Percentiles rank a stretch among this genome's conserved stretches.
Evolutionary conservation across 352 stramenopile genomes (phyloP).

Genomic region (Globisporangium parvum): DNA sequence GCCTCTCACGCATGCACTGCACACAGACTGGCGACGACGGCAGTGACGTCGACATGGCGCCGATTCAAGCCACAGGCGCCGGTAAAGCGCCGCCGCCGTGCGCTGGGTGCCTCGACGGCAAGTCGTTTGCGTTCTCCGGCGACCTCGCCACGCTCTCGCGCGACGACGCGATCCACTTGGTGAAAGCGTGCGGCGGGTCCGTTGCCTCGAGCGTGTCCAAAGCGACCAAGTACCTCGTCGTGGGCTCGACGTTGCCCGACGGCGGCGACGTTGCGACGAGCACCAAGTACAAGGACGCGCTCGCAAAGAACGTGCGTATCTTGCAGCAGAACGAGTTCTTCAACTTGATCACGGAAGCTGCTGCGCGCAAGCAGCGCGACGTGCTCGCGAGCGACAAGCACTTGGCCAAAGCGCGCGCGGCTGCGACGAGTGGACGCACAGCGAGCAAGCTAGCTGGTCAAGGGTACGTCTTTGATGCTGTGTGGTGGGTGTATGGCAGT

Average conservation of each 20-base stretch:
- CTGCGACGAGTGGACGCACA: slow-evolving; percentile 7
- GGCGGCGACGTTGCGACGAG: slow-evolving; percentile 47
- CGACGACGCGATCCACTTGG: slow-evolving; percentile 64
- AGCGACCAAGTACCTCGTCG: slow-evolving; percentile 73
- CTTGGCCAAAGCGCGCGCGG: slow-evolving; percentile 42
- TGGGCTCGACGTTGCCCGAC: slow-evolving; percentile 60
- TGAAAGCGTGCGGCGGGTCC: slow-evolving; percentile 71
- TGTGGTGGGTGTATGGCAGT: no score
- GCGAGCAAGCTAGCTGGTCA: slow-evolving; percentile 11
- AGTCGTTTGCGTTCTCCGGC: slow-evolving; percentile 77
- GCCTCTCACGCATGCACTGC: background rate
- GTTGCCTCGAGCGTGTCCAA: slow-evolving; percentile 58
- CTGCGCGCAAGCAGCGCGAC: slow-evolving; percentile 58
- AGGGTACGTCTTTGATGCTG: background rate
- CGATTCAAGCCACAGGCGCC: slow-evolving; percentile 15
- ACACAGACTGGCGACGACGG: background rate
- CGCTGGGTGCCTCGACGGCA: slow-evolving; percentile 63
- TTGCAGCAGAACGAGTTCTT: slow-evolving; percentile 85
- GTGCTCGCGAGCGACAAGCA: slow-evolving; percentile 55
- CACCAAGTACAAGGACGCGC: slow-evolving; percentile 89
- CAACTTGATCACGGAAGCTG: slow-evolving; percentile 73
- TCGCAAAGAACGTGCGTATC: slow-evolving; percentile 78
- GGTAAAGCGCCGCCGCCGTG: slow-evolving; percentile 50
- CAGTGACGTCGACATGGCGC: slow-evolving; percentile 15
- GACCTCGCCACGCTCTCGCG: slow-evolving; percentile 49